These are phyloP conservation scores for Hygrophorus russula DNA, from an alignment of 768 basidiomycete genomes.

Conservation along the genomic window DNA sequence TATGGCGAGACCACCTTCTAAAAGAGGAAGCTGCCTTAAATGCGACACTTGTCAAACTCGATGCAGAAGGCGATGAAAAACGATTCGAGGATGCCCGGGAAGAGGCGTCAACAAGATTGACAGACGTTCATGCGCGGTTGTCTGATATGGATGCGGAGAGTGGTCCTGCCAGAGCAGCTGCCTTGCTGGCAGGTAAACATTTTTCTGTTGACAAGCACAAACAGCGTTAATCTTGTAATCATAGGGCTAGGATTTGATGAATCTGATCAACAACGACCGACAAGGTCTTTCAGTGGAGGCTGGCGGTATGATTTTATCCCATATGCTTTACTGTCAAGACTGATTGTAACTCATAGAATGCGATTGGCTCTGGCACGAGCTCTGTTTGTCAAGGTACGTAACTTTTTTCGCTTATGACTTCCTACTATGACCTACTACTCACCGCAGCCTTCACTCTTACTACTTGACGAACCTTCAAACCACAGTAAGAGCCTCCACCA, in stretches of 20 bases:
- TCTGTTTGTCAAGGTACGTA: slow-evolving; percentile 79
- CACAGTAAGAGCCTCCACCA: slow-evolving; percentile 48
- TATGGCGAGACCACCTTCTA: slow-evolving; percentile 90
- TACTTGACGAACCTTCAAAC: slow-evolving; percentile 94
- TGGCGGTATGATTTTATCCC: slow-evolving; percentile 54
- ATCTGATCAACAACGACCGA: slow-evolving; percentile 72
- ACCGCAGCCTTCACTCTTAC: slow-evolving; percentile 53
- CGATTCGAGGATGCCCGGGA: slow-evolving; percentile 79
- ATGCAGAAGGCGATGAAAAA: slow-evolving; percentile 66
- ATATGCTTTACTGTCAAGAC: background rate
- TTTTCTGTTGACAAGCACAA: background rate
- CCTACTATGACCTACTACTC: slow-evolving; percentile 4
- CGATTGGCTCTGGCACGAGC: slow-evolving; percentile 91
- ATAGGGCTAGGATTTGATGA: slow-evolving; percentile 87
- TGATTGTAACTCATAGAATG: slow-evolving; percentile 48
- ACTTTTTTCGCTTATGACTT: background rate
- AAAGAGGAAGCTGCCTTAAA: slow-evolving; percentile 78
- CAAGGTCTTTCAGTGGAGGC: slow-evolving; percentile 88
- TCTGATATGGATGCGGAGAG: slow-evolving; percentile 99
- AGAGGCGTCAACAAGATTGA: slow-evolving; percentile 68
- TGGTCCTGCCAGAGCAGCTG: slow-evolving; percentile 88
- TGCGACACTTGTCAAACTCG: slow-evolving; percentile 57
- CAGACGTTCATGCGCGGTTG: slow-evolving; percentile 81
- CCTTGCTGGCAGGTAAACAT: slow-evolving; percentile 67
- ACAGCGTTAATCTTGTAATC: background rate